Base-by-base conservation (phyloP, 2,329 filamentous ascomycete species). In the Colletotrichum falcatum region DNA sequence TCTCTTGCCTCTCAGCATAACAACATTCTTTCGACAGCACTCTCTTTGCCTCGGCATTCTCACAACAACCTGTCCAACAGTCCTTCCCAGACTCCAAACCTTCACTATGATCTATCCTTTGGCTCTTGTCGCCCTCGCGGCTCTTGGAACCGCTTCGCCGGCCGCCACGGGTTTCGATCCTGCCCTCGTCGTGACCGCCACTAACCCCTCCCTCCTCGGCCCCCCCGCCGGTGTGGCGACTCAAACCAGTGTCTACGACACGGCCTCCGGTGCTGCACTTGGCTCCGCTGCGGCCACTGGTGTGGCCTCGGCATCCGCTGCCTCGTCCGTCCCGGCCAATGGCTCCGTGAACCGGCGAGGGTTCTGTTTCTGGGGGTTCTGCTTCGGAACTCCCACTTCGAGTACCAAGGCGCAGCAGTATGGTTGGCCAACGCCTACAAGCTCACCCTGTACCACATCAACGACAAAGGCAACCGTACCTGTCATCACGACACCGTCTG, bases 41-140 rank as follows among this genome's bases (percentile, higher is more conserved):
- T n/a, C 44, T 44, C 60, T 48, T 26, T 39, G 14, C 26, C n/a
- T n/a, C n/a, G 28, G 44, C 35, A 51, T 60, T 53, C 20, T 70
- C 53, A 8, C 18, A 59, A 6, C 9, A 8, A 46, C 30, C 20
- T 12, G 12, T 23, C n/a, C n/a, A 12, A 46, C 26, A 30, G 28
- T 53, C 49, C 20, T 39, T 39, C 26, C 18, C 30, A 33, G 4
- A 51, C 26, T 20, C 20, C 20, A n/a, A 20, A 5, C 5, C 14
- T 12, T 68, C 37, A 63, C 30, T n/a, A 71, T 71, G 68, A 11
- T 46, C 9, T 56, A 59, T n/a, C 16, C 23, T 3, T 39, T 71
- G 33, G n/a, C 44, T 46, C 30, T 71, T 59, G 30, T 63, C 48
- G 58, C 68, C 46, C 68, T 71, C 16, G 64, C 64, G 46, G 68